Evolutionary conservation across 2,329 filamentous ascomycete species (phyloP).

Genomic region (Colletotrichum sp.): DNA sequence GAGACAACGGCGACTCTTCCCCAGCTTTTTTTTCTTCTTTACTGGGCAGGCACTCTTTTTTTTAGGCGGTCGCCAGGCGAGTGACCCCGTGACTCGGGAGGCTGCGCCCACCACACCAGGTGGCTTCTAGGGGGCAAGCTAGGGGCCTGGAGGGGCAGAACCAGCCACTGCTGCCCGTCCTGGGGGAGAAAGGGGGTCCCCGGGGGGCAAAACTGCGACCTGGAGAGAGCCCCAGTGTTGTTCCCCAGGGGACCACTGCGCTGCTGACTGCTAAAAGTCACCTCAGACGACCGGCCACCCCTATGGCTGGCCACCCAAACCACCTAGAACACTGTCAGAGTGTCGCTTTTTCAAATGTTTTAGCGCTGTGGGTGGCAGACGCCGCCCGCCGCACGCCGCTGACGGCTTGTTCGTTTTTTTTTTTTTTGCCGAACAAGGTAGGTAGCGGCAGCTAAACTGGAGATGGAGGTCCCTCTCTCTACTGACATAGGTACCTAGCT

Average conservation of each 20-base stretch:
- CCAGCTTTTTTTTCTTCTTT: background rate
- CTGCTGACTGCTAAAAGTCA: background rate
- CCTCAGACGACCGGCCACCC: background rate
- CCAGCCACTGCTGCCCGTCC: background rate
- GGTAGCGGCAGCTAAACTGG: background rate
- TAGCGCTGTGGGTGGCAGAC: conserved; percentile 1
- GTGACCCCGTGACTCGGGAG: background rate
- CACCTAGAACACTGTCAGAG: background rate
- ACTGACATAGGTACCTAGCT: background rate
- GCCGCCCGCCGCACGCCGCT: background rate
- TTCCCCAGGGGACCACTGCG: background rate
- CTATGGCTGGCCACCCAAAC: background rate
- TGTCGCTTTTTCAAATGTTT: conserved; percentile 7
- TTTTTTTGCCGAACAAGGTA: background rate
- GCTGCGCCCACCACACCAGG: background rate
- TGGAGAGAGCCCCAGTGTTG: background rate
- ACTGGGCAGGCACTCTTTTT: background rate
- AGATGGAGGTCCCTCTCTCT: background rate
- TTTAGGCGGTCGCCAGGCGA: background rate
- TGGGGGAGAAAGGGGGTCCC: background rate
- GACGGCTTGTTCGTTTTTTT: background rate
- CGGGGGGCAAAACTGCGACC: background rate
- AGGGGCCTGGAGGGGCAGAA: background rate
- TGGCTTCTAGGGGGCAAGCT: background rate
- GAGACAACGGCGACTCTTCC: conserved; percentile 24